A percentile compares a stretch with the other conserved stretches of the same genome.
Evolutionary conservation across 345 rosid species (phyloP).

Genomic region (Pseudoturritis turrita): DNA sequence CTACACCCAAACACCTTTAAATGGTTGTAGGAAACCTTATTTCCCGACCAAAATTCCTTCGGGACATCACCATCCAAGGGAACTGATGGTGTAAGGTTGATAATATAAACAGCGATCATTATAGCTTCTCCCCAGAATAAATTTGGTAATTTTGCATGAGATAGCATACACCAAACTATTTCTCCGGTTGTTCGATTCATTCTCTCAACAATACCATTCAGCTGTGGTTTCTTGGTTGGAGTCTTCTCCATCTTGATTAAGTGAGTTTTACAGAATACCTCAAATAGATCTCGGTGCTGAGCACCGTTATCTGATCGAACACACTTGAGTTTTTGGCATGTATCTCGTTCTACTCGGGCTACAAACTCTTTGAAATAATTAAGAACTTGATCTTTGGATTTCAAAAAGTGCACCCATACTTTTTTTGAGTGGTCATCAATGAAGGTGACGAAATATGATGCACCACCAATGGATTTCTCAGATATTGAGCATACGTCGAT

Average conservation of each 20-base stretch:
- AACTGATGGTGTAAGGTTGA: not conserved
- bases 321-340: not conserved
- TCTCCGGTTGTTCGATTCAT: too few relatives aligned
- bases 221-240: not conserved
- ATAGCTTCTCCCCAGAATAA: too few relatives aligned
- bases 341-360: not conserved
- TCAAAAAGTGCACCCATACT: not conserved
- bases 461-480: too few relatives aligned
- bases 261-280: too few relatives aligned
- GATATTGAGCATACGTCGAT: too few relatives aligned
- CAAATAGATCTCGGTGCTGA: not conserved
- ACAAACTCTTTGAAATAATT: too few relatives aligned
- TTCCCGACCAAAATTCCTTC: not conserved
- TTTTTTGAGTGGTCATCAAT: not conserved
- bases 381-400: not conserved
- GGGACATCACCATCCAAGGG: not conserved
- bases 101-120: too few relatives aligned
- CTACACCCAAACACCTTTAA: not conserved
- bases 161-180: too few relatives aligned
- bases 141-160: too few relatives aligned
- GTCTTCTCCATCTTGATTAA: not conserved
- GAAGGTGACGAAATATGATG: too few relatives aligned
- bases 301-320: not conserved
- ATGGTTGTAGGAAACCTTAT: not conserved
- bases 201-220: too few relatives aligned